These are phyloP conservation scores for Acanthamoeba healyi DNA, from an alignment of 208 protist genomes.

Conservation along the genomic window DNA sequence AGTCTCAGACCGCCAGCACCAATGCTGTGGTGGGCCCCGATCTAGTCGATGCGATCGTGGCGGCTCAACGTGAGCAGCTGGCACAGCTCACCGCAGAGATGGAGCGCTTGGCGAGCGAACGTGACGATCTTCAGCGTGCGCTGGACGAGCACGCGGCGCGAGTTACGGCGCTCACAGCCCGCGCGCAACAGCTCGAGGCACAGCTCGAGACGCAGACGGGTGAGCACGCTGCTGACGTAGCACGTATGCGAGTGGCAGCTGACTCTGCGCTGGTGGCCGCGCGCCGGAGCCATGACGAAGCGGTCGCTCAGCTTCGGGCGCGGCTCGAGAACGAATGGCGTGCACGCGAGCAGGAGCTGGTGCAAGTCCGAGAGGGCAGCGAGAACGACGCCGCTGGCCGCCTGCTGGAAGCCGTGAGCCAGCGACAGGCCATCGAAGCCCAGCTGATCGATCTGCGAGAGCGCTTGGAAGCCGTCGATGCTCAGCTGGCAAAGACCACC, in stretches of 20 bases:
- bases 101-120: background rate
- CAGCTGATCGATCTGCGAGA: background rate
- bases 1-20: background rate
- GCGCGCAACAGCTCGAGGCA: background rate
- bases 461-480: background rate
- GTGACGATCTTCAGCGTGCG: background rate
- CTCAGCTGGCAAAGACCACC: background rate
- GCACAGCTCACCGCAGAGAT: background rate
- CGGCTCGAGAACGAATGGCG: background rate
- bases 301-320: background rate
- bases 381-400: background rate
- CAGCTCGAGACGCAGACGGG: background rate
- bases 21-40: background rate
- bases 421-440: background rate
- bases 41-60: background rate
- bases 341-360: background rate
- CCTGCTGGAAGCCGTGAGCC: background rate
- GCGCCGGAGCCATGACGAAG: background rate
- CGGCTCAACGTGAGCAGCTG: background rate
- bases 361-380: background rate
- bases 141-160: background rate
- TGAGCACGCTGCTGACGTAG: background rate
- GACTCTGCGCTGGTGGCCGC: background rate
- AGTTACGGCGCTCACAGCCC: background rate
- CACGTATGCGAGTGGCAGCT: background rate